These are phyloP conservation scores for Luffa acutangula DNA, from an alignment of 306 rosid genomes.

Conservation along the genomic window DNA sequence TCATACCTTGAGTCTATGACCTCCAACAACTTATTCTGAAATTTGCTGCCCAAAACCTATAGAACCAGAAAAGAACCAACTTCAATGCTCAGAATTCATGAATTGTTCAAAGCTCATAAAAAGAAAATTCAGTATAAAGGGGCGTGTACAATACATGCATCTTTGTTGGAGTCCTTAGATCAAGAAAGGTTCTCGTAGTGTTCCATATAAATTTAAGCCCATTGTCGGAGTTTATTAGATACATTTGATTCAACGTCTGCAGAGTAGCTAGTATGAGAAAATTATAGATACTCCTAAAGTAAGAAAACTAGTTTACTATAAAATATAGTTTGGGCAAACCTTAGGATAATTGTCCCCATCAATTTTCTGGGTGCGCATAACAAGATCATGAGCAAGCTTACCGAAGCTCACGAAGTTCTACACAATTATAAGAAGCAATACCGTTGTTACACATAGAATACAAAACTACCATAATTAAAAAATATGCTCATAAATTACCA, in stretches of 20 bases:
- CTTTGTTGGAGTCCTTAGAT: conserved; percentile 87
- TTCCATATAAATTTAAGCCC: conserved; percentile 86
- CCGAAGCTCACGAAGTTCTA: conserved; percentile 84
- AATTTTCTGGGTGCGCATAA: conserved; percentile 82
- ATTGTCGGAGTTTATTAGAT: conserved; percentile 80
- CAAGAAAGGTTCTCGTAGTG: conserved; percentile 82
- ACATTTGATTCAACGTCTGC: conserved; percentile 96
- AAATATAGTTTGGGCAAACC: conserved; percentile 31
- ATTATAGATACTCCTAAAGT: neutral
- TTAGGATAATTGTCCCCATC: conserved; percentile 96
- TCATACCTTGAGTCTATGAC: conserved; percentile 76
- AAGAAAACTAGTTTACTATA: neutral
- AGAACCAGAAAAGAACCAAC: conserved; percentile 18
- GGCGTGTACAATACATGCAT: conserved; percentile 42
- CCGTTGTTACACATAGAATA: conserved; percentile 9
- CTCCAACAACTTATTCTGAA: conserved; percentile 56
- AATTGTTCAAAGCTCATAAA: conserved; percentile 20
- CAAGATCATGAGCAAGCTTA: conserved; percentile 79
- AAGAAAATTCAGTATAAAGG: conserved; percentile 4
- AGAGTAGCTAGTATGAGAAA: conserved; percentile 29
- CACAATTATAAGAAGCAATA: conserved; percentile 15
- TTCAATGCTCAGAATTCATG: conserved; percentile 4
- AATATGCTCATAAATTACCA: conserved; percentile 44
- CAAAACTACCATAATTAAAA: conserved; percentile 9
- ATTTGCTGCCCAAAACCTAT: conserved; percentile 81